A percentile compares a stretch with the other conserved stretches of the same genome.
phyloP scores from a whole-genome alignment of 441 rosid species.

The Syzygium syzygioides region DNA sequence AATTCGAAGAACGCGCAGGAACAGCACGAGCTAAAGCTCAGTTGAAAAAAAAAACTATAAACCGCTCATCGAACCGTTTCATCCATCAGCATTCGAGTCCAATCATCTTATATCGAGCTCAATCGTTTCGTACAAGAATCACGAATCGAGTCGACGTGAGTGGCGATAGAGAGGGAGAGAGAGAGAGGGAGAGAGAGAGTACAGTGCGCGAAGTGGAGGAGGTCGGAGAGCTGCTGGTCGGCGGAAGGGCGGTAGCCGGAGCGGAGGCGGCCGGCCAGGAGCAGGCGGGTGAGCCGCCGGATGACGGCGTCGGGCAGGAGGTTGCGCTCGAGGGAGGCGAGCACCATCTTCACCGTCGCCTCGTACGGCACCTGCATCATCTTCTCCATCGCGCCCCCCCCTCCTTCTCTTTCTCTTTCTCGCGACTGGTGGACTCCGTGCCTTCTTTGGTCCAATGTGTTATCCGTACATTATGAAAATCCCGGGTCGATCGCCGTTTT shows the following conservation, averaged over 20 bases:
- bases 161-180: neutral
- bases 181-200: neutral
- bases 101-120: neutral
- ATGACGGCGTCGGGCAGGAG: slow-evolving; percentile 56
- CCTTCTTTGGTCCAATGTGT: neutral
- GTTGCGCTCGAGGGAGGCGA: slow-evolving; percentile 59
- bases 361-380: slow-evolving; percentile 42
- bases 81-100: neutral
- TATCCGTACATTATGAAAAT: neutral
- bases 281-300: slow-evolving; percentile 51
- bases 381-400: slow-evolving; percentile 31
- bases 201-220: slow-evolving; percentile 52
- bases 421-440: neutral
- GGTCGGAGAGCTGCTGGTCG: slow-evolving; percentile 58
- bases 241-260: slow-evolving; percentile 50
- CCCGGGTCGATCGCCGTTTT: neutral
- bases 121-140: neutral
- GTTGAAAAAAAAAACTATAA: neutral
- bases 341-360: slow-evolving; percentile 37
- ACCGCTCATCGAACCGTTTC: neutral
- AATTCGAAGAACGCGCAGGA: neutral
- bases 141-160: neutral
- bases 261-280: slow-evolving; percentile 60
- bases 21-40: neutral
- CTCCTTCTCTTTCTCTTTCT: neutral